phyloP scores from a whole-genome alignment of 108 stramenopile genomes.

The Pseudonitzschia multiseries region DNA sequence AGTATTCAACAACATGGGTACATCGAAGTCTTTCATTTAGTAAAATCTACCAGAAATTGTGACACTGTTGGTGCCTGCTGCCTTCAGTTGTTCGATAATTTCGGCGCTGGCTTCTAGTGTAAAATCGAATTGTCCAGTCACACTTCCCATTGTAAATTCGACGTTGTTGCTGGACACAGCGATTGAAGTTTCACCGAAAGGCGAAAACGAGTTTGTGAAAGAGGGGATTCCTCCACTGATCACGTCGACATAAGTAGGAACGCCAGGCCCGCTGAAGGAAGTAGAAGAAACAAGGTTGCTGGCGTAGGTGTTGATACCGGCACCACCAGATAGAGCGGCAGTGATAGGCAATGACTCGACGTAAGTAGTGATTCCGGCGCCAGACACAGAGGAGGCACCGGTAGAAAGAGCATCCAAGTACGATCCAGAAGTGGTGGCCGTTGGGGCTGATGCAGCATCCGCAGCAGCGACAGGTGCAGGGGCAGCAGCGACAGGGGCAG shows the following conservation, averaged over 20 bases:
- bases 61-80: conserved; percentile 22
- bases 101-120: conserved; percentile 21
- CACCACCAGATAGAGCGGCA: conserved; percentile 17
- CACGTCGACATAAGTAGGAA: conserved; percentile 25
- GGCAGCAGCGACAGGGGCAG: conserved; percentile 21
- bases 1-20: background rate
- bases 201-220: conserved; percentile 23
- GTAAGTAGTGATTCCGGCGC: conserved; percentile 37
- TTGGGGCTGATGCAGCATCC: background rate
- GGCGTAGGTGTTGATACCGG: conserved; percentile 24
- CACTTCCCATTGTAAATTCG: conserved; percentile 5
- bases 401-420: conserved; percentile 27
- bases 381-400: conserved; percentile 6
- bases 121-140: conserved; percentile 20
- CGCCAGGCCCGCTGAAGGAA: conserved; percentile 21
- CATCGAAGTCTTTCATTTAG: background rate
- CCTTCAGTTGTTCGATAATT: conserved; percentile 19
- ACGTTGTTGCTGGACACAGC: background rate
- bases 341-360: conserved; percentile 21
- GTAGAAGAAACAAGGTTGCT: conserved; percentile 13
- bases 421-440: conserved; percentile 21
- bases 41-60: conserved; percentile 22
- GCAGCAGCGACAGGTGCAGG: background rate
- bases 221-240: conserved; percentile 21
- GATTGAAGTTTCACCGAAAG: conserved; percentile 5